phyloP scores from a whole-genome alignment of 768 basidiomycete species.

The Fibroporia radiculosa region DNA sequence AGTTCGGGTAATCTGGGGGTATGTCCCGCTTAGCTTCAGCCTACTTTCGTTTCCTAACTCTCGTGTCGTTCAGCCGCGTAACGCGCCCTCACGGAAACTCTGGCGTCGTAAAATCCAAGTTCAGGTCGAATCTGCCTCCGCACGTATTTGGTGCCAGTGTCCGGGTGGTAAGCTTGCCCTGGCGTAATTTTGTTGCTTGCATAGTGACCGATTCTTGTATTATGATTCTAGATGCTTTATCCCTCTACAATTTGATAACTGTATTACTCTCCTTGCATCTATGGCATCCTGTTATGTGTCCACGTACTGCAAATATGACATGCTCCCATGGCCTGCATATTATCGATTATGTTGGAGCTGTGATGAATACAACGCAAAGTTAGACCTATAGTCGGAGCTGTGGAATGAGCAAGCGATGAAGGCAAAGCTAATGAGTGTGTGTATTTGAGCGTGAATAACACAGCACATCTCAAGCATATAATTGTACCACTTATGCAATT shows the following conservation, averaged over 20 bases:
- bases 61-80: slow-evolving; percentile 60
- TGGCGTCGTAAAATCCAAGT: slow-evolving; percentile 96
- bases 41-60: not conserved
- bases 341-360: too few relatives aligned
- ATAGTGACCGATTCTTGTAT: slow-evolving; percentile 4
- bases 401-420: too few relatives aligned
- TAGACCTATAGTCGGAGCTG: too few relatives aligned
- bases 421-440: too few relatives aligned
- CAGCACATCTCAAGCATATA: too few relatives aligned
- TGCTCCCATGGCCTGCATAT: slow-evolving; percentile 25
- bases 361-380: too few relatives aligned
- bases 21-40: slow-evolving; percentile 22
- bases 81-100: slow-evolving; percentile 91
- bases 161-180: slow-evolving; percentile 62
- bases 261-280: slow-evolving; percentile 18
- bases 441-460: too few relatives aligned
- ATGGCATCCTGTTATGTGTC: slow-evolving; percentile 16
- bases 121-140: slow-evolving; percentile 91
- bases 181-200: not conserved
- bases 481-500: too few relatives aligned
- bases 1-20: slow-evolving; percentile 99
- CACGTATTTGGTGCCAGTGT: slow-evolving; percentile 89
- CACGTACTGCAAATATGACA: slow-evolving; percentile 30
- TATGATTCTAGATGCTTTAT: slow-evolving; percentile 71
- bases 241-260: slow-evolving; percentile 70